Percentiles rank a stretch among this genome's conserved stretches.
Conservation (phyloP, 306 rosid species). For the Medicago lupulina region DNA sequence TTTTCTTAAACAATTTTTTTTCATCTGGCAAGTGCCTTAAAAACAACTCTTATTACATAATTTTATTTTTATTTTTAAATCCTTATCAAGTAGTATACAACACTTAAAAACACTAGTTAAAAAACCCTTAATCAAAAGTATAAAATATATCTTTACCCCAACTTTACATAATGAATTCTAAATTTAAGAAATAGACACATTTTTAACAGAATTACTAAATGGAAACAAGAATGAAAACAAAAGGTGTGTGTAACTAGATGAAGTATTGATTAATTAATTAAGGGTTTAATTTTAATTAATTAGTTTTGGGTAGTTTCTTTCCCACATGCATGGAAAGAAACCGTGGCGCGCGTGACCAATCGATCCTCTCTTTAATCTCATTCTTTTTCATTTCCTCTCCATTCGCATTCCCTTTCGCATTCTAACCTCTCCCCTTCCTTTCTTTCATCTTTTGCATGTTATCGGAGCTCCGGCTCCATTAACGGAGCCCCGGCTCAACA, state of each 20-base stretch:
- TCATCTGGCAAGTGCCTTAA: no score
- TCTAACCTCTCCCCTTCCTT: constrained; percentile 1
- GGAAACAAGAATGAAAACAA: neutral
- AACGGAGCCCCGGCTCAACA: constrained; percentile 70
- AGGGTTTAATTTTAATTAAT: no score
- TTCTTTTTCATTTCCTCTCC: neutral
- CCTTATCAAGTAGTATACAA: no score
- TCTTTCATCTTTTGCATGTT: constrained; percentile 47
- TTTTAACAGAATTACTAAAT: neutral
- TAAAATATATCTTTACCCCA: no score
- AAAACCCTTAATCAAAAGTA: no score
- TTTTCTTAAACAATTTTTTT: no score
- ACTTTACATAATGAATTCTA: no score
- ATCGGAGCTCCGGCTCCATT: constrained; percentile 82
- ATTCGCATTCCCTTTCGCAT: constrained; percentile 13
- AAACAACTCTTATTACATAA: no score
- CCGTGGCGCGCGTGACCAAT: constrained; percentile 40
- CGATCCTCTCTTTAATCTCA: neutral
- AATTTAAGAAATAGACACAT: no score
- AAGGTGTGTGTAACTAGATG: neutral
- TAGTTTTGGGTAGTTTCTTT: no score
- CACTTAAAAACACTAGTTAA: no score
- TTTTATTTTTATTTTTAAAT: no score
- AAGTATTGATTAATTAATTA: constrained; percentile 10
- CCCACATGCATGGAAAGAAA: constrained; percentile 32